A percentile compares a stretch with the other conserved stretches of the same genome.
phyloP scores from a whole-genome alignment of 2,329 filamentous ascomycete species.

The Thelonectria discophora region DNA sequence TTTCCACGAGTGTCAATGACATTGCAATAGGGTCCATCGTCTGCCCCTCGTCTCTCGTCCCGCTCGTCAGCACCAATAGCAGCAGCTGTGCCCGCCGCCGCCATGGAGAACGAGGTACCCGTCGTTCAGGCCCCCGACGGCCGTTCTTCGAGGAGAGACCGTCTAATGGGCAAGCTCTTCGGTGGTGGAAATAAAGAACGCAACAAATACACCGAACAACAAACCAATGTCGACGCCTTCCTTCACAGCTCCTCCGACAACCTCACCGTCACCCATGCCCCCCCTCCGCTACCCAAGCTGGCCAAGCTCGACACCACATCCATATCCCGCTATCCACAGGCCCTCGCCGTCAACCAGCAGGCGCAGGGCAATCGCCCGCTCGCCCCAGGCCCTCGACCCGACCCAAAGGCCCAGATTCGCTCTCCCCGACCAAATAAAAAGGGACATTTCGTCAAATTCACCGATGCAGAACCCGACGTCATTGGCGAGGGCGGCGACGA shows the following conservation, averaged over 20 bases:
- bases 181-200: conserved; percentile 48
- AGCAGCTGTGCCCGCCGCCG: neutral
- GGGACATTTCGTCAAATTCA: conserved; percentile 78
- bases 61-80: conserved; percentile 21
- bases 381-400: conserved; percentile 48
- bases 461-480: conserved; percentile 75
- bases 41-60: conserved; percentile 18
- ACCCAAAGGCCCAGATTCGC: conserved; percentile 54
- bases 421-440: conserved; percentile 65
- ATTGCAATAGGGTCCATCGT: conserved; percentile 34
- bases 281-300: conserved; percentile 59
- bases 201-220: conserved; percentile 46
- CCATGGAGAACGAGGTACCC: conserved; percentile 58
- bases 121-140: conserved; percentile 50
- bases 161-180: conserved; percentile 72
- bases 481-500: conserved; percentile 95
- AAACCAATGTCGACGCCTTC: conserved; percentile 66
- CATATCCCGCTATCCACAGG: conserved; percentile 65
- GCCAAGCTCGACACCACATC: conserved; percentile 65
- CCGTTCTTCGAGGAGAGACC: conserved; percentile 58
- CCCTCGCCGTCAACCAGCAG: conserved; percentile 55
- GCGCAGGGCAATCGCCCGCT: conserved; percentile 56
- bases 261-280: conserved; percentile 61
- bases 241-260: conserved; percentile 65
- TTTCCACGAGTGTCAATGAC: conserved; percentile 43